These are phyloP conservation scores for Anthracocystis setariae DNA, from an alignment of 1,284 basidiomycete species.

Conservation along the genomic window DNA sequence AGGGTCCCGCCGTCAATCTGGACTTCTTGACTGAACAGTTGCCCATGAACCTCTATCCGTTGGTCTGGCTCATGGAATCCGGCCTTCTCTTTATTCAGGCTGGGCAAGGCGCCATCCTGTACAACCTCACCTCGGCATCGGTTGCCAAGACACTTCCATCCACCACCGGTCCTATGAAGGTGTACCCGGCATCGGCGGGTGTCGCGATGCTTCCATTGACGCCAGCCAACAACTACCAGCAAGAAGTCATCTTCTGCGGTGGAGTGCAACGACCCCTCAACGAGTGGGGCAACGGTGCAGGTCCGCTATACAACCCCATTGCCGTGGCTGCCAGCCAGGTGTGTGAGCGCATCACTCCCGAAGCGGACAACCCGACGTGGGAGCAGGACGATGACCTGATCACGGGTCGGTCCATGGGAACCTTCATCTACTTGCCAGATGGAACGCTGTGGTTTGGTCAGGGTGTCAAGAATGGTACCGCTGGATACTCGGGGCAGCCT, in stretches of 20 bases:
- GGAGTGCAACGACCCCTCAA: slow-evolving; percentile 73
- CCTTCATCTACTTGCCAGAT: slow-evolving; percentile 76
- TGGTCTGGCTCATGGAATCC: slow-evolving; percentile 56
- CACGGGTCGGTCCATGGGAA: slow-evolving; percentile 56
- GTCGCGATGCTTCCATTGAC: slow-evolving; percentile 89
- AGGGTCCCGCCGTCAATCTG: slow-evolving; percentile 39
- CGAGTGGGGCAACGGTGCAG: slow-evolving; percentile 57
- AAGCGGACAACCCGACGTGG: slow-evolving; percentile 38
- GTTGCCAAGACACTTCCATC: slow-evolving; percentile 32
- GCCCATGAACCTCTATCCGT: slow-evolving; percentile 58
- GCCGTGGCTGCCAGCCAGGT: slow-evolving; percentile 40
- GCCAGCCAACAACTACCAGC: slow-evolving; percentile 85
- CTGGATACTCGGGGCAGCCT: slow-evolving; percentile 82
- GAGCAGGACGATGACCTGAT: slow-evolving; percentile 54
- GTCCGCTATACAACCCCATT: slow-evolving; percentile 48
- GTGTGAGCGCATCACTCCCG: slow-evolving; percentile 58
- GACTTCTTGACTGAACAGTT: slow-evolving; percentile 36
- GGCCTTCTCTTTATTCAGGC: slow-evolving; percentile 59
- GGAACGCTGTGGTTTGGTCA: slow-evolving; percentile 71
- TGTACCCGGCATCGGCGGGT: slow-evolving; percentile 91
- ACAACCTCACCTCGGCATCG: slow-evolving; percentile 28
- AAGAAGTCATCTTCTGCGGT: slow-evolving; percentile 87
- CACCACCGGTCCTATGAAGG: slow-evolving; percentile 38
- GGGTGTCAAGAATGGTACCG: slow-evolving; percentile 65
- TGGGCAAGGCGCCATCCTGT: slow-evolving; percentile 40